Evolutionary conservation across 2,329 filamentous ascomycete genomes (phyloP), one percentile per base, ranked within the genome.

Genomic region (Teratosphaeria epicoccoides): DNA sequence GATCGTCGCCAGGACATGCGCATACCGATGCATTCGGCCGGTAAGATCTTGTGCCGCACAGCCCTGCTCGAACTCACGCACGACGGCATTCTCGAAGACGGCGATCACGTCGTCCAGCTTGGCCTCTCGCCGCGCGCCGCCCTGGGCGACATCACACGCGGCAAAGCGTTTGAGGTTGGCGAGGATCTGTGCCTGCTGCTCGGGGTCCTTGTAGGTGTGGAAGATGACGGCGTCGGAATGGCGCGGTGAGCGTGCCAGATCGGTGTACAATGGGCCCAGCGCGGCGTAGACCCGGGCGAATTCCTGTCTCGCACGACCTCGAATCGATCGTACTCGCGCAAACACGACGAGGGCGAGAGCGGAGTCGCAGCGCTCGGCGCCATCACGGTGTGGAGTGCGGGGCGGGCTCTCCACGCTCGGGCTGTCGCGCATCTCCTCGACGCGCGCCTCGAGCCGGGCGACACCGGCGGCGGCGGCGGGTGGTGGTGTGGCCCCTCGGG

Each of bases 231-330:
- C 88, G 58, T 96, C 86, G 12, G 86, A 81, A 71, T 86, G 88
- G 56, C 75, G 87, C 71, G 76, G 81, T 2, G 84, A 83, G 55
- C 75, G 77, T 29, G 80, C 81, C 43, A 97, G 78, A 66, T 98
- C 88, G 57, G 82, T 81, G 70, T 97, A 98, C 61, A 94, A 91
- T 0, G 90, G 90, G 10, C 84, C 87, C 59, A 98, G 70, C 3
- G 87, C 86, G n/a, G 83, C 85, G 68, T 97, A 94, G 12, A 97
- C 77, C 66, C 85, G 94, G 14, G 86, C 91, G 66, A 90, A 98
- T 68, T 97, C 90, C 61, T 93, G 82, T 55, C 90, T 80, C 44
- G 93, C 93, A 61, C 83, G 81, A 4, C 91, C 93, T 43, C 93
- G 79, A 48, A 94, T 80, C 46, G 91, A 97, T 62, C 78, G 82